Percentiles rank a stretch among this genome's conserved stretches.
These are phyloP conservation scores for Neurospora terricola DNA, from an alignment of 495 filamentous ascomycete species.

Conservation along the genomic window DNA sequence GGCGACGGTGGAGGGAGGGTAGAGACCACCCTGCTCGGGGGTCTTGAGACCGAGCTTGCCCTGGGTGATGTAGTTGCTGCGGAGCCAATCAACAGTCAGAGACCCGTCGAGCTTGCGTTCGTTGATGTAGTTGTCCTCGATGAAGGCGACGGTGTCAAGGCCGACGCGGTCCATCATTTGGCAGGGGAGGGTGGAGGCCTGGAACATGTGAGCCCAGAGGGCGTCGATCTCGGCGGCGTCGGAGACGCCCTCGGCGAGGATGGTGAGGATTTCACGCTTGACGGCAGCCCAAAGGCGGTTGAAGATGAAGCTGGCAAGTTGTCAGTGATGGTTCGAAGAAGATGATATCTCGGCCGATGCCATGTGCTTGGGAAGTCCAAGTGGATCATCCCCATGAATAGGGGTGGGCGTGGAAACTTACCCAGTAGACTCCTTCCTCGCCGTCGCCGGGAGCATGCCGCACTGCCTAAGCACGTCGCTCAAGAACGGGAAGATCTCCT, in stretches of 20 bases:
- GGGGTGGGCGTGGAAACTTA: background rate
- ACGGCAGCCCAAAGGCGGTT: conserved; percentile 50
- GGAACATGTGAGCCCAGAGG: conserved; percentile 26
- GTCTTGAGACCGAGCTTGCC: conserved; percentile 20
- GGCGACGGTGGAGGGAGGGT: background rate
- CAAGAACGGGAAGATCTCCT: conserved; percentile 34
- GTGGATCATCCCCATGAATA: background rate
- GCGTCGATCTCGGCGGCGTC: conserved; percentile 35
- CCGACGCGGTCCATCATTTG: conserved; percentile 19
- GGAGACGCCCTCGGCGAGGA: conserved; percentile 37
- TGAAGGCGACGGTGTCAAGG: conserved; percentile 34
- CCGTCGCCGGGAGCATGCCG: conserved; percentile 29
- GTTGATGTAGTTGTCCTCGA: conserved; percentile 21
- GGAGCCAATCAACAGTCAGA: conserved; percentile 24
- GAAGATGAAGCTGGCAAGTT: conserved; percentile 33
- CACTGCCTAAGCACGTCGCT: conserved; percentile 23
- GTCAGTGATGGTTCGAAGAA: background rate
- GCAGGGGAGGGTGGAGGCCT: background rate
- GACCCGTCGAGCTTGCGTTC: conserved; percentile 28
- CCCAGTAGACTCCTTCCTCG: conserved; percentile 41
- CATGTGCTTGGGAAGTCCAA: too few species aligned
- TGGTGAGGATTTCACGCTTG: conserved; percentile 37
- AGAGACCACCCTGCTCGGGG: background rate
- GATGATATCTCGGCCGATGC: background rate
- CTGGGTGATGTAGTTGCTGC: conserved; percentile 20